Conservation (phyloP, 495 filamentous ascomycete species). For the Venustampulla echinocandica region DNA sequence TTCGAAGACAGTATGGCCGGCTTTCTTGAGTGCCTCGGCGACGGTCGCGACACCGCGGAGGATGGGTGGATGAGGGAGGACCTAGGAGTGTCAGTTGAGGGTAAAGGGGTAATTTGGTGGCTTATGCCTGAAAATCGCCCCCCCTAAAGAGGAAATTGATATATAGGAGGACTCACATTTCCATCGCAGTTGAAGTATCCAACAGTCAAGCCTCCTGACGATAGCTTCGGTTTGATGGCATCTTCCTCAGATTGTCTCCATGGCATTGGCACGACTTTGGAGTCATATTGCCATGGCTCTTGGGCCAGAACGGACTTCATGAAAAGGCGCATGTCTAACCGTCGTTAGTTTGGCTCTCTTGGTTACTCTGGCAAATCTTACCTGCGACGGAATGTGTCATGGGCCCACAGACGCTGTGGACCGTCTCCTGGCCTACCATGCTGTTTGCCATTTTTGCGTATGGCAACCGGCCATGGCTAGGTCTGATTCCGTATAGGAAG, state of each 20-base stretch:
- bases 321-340: constrained; percentile 51
- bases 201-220: constrained; percentile 29
- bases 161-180: constrained; percentile 17
- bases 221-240: constrained; percentile 25
- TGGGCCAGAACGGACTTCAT: constrained; percentile 47
- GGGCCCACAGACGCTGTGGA: constrained; percentile 33
- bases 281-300: constrained; percentile 56
- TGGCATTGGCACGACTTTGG: constrained; percentile 47
- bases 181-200: constrained; percentile 63
- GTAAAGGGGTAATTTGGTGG: constrained; percentile 10
- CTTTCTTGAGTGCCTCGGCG: constrained; percentile 26
- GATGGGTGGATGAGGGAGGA: constrained; percentile 62
- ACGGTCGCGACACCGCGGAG: constrained; percentile 32
- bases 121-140: background rate
- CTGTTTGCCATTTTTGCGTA: constrained; percentile 41
- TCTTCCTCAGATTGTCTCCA: constrained; percentile 38
- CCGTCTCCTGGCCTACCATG: constrained; percentile 47
- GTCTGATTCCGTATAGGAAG: constrained; percentile 50
- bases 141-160: too few species aligned
- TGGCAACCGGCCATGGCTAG: constrained; percentile 49
- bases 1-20: constrained; percentile 31
- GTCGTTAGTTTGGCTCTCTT: constrained; percentile 2
- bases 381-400: constrained; percentile 23
- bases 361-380: constrained; percentile 49
- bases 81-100: constrained; percentile 27